Base-by-base conservation (phyloP, 441 rosid genomes). In the Erodium chrysanthum region DNA sequence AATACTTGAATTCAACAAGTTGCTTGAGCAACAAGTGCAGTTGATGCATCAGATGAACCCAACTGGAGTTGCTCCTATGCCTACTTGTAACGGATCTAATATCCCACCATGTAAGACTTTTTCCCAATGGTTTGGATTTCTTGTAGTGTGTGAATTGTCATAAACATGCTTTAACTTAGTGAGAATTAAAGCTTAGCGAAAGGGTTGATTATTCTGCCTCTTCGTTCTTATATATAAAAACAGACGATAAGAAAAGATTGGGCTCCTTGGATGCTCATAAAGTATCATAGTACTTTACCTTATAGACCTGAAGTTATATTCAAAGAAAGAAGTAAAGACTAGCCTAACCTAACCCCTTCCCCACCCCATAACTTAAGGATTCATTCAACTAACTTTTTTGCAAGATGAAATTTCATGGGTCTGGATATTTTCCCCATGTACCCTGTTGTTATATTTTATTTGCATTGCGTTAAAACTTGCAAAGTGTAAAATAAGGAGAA, bases 1-100 rank as follows among this genome's bases (percentile, higher is more conserved):
- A 83, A 91, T 95, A 68, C 59, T 79, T 77, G 96, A 95, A 80
- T 95, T 95, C 79, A 95, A 95, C 81, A 86, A 84, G 88, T 83
- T 95, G 68, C 97, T 95, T 72, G 97, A 85, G 80, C 89, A 87
- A 73, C 99, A 95, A 78, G 89, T 85, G 68, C 87, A 52, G 65
- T 82, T 91, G 79, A 91, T 88, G 96, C 85, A 9, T 73, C 91
- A 85, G 76, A 84, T 89, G 64, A 87, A 75, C 74, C 79, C 88
- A 70, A 72, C 88, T 67, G 89, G 84, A 56, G 81, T 84, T 52
- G 44, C 84, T 65, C 46, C 93, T 48, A 65, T 90, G 66, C 82
- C 88, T 69, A 77, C 82, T 73, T 76, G 96, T 35, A 91, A 90
- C 76, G 97, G 97, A 70, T 84, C 86, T 71, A 91, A 80, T 77